Conservation (phyloP, 2,329 filamentous ascomycete genomes). For the Paraconiothyrium brasiliense region DNA sequence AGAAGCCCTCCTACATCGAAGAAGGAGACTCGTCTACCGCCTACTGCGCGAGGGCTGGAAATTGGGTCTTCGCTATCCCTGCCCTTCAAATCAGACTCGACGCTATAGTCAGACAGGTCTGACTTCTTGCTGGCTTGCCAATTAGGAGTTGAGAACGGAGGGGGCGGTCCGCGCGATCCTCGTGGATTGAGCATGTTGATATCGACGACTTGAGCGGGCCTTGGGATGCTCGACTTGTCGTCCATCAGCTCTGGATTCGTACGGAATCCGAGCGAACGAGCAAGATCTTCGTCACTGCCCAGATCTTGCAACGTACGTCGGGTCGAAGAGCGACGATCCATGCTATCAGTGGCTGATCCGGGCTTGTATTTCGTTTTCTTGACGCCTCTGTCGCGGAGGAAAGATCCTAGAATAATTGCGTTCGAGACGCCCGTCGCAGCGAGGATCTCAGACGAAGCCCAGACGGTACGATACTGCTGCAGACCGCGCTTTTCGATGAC, state of each 20-base stretch:
- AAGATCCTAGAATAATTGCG: constrained; percentile 87
- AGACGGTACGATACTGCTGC: constrained; percentile 87
- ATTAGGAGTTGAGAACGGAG: constrained; percentile 39
- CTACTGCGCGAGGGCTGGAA: constrained; percentile 46
- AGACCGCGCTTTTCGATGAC: constrained; percentile 75
- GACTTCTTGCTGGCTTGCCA: constrained; percentile 42
- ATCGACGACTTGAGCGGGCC: constrained; percentile 49
- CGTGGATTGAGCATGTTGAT: constrained; percentile 34
- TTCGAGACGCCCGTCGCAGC: constrained; percentile 90
- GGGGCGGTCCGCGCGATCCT: constrained; percentile 23
- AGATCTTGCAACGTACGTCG: constrained; percentile 74
- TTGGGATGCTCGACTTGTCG: constrained; percentile 51
- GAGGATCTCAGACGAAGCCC: constrained; percentile 89
- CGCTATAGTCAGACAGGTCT: constrained; percentile 28
- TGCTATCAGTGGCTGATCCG: constrained; percentile 61
- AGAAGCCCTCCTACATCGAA: constrained; percentile 85
- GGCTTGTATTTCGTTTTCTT: constrained; percentile 84
- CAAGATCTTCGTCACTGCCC: constrained; percentile 92
- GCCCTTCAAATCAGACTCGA: constrained; percentile 33
- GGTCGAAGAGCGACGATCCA: constrained; percentile 66
- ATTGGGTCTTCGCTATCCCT: constrained; percentile 45
- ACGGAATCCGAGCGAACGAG: constrained; percentile 79
- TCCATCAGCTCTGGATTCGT: constrained; percentile 63
- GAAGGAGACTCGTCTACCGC: constrained; percentile 73
- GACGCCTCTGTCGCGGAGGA: constrained; percentile 86